These are phyloP conservation scores for Sindora glabra DNA, from an alignment of 306 rosid genomes.

Conservation along the genomic window DNA sequence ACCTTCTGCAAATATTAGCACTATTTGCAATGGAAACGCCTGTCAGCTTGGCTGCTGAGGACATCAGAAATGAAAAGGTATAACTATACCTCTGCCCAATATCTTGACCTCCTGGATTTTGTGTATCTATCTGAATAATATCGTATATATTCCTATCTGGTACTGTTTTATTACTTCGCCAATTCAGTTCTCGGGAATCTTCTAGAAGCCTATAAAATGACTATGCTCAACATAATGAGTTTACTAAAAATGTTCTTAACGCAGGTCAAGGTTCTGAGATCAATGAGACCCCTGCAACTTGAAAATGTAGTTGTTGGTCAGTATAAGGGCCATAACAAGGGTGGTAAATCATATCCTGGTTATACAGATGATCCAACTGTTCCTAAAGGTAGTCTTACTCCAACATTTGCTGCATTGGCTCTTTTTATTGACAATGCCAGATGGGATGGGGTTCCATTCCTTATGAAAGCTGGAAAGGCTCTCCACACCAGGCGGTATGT, in stretches of 20 bases:
- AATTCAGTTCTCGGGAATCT: not conserved
- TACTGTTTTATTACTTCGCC: not conserved
- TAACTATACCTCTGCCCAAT: not conserved
- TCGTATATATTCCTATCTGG: not conserved
- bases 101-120: not conserved
- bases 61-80: conserved; percentile 95
- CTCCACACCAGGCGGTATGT: conserved; percentile 73
- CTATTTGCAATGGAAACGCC: conserved; percentile 98
- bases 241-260: conserved; percentile 16
- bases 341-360: conserved; percentile 63
- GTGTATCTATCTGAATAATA: not conserved
- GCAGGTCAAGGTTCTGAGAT: conserved; percentile 92
- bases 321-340: conserved; percentile 82
- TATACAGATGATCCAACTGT: conserved; percentile 79
- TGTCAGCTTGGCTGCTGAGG: conserved; percentile 95
- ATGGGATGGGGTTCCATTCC: conserved; percentile 99
- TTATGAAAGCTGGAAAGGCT: conserved; percentile 99
- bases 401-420: conserved; percentile 95
- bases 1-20: conserved; percentile 91
- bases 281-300: conserved; percentile 70
- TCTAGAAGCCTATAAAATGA: conserved; percentile 8
- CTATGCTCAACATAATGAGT: conserved; percentile 10
- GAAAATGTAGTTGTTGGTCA: conserved; percentile 93
- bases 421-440: conserved; percentile 86
- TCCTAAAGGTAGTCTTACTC: conserved; percentile 76